Evolutionary conservation across 805 yeast genomes (phyloP), one percentile per base, ranked within the genome.

Genomic region (Metschnikowia aberdeeniae): DNA sequence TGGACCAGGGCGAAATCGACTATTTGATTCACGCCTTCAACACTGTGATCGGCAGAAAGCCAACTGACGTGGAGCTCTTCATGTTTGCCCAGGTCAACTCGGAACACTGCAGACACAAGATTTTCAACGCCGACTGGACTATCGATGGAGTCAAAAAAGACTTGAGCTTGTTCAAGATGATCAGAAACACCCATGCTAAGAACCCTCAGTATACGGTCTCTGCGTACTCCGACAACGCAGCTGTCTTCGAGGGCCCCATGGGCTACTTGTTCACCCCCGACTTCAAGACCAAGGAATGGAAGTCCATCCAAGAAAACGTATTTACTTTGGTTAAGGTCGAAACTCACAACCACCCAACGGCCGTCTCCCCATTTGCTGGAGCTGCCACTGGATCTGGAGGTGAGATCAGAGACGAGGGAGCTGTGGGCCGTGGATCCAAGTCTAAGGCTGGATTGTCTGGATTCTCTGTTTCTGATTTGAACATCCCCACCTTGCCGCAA

Each of bases 351-450:
- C 99, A 93, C 67, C 99, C 99, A 44, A 93, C 99, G 22, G 99
- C 99, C 1, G 97, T 93, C 5, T 92, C 98, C 20, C 99, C 99
- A 34, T 93, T 89, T 70, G 90, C 99, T 3, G 99, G 99, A 67
- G 99, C 99, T 28, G 96, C 99, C 35, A 93, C 99, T 11, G 99
- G 99, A 52, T 90, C 98, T 9, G 99, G 99, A 66, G 99, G 99
- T 73, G 99, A 93, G 70, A 93, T 93, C 60, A 87, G 99, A 77
- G 99, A 93, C 68, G 99, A 93, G 72, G 99, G 97, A 71, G 99
- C 99, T 27, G 96, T 93, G 22, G 99, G 99, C 52, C 82, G 97
- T 66, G 99, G 99, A 37, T 92, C 98, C 22, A 89, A 89, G 67
- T 81, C 98, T 36, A 92, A 93, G 70, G 96, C 97, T 61, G 99